A percentile compares a stretch with the other conserved stretches of the same genome.
These are phyloP conservation scores for Dictyophora rubrovolvata DNA, from an alignment of 768 basidiomycete genomes.

Conservation along the genomic window DNA sequence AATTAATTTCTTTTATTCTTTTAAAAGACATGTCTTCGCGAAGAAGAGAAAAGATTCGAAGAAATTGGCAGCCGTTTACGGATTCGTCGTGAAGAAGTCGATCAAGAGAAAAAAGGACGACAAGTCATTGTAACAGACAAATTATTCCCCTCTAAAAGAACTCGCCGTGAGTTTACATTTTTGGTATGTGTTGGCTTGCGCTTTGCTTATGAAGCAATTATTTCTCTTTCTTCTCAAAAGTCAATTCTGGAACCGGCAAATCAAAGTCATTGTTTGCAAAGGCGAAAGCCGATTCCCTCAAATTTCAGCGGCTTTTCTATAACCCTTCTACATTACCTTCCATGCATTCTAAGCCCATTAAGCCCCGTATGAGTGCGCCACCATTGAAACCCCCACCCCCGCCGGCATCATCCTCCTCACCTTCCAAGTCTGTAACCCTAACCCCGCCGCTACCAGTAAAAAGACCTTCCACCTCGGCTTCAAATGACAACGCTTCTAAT, in stretches of 20 bases:
- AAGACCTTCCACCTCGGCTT: neutral
- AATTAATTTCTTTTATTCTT: slow-evolving; percentile 10
- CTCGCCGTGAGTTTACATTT: slow-evolving; percentile 32
- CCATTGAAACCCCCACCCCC: slow-evolving; percentile 2
- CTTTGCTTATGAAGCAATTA: slow-evolving; percentile 12
- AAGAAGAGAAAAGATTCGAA: slow-evolving; percentile 56
- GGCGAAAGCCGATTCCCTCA: slow-evolving; percentile 59
- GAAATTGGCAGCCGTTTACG: slow-evolving; percentile 53
- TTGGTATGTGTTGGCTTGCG: neutral
- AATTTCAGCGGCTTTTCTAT: slow-evolving; percentile 53
- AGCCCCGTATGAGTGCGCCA: slow-evolving; percentile 13
- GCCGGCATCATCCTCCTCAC: slow-evolving; percentile 17
- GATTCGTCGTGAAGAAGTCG: slow-evolving; percentile 55
- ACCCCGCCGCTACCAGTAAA: neutral
- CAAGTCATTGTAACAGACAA: slow-evolving; percentile 68
- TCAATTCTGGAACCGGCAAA: slow-evolving; percentile 25
- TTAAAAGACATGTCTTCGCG: slow-evolving; percentile 41
- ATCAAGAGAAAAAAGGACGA: slow-evolving; percentile 65
- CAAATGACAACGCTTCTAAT: slow-evolving; percentile 15
- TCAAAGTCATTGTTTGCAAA: slow-evolving; percentile 73
- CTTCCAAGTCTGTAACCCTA: slow-evolving; percentile 2
- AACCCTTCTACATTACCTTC: slow-evolving; percentile 43
- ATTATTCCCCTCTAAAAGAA: slow-evolving; percentile 56
- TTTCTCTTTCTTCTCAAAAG: slow-evolving; percentile 17
- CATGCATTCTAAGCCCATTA: slow-evolving; percentile 38